Conservation (phyloP, 768 basidiomycete species). For the Calocybe cyanea region DNA sequence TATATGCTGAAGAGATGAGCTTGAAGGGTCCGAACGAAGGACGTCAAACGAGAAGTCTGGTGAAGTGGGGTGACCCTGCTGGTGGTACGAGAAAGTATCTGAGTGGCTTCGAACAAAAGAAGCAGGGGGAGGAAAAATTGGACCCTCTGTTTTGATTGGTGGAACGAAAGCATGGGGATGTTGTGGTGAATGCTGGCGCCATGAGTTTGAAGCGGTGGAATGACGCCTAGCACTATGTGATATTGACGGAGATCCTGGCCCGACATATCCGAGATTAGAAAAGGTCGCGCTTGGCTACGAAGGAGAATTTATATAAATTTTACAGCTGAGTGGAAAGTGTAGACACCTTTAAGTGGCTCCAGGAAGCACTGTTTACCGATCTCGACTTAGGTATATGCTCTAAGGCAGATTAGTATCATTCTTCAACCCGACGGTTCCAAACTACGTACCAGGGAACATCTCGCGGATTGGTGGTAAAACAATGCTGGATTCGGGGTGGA, state of each 20-base stretch:
- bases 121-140: background rate
- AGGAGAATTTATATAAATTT: background rate
- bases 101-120: background rate
- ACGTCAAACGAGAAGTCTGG: slow-evolving; percentile 37
- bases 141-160: background rate
- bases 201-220: slow-evolving; percentile 11
- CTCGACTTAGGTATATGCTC: too few species aligned
- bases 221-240: slow-evolving; percentile 5
- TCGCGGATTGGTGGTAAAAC: slow-evolving; percentile 50
- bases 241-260: background rate
- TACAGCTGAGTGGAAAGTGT: too few species aligned
- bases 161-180: background rate
- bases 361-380: too few species aligned
- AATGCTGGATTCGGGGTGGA: slow-evolving; percentile 11
- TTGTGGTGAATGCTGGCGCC: background rate
- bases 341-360: too few species aligned
- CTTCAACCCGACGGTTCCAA: background rate
- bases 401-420: too few species aligned
- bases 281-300: background rate
- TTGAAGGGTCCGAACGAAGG: slow-evolving; percentile 38
- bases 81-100: background rate
- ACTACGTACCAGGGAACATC: slow-evolving; percentile 48
- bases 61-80: slow-evolving; percentile 8
- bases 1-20: slow-evolving; percentile 39
- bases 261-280: background rate